Evolutionary conservation across 768 basidiomycete species (phyloP).

Genomic region (Chlorophyllum brunneum): DNA sequence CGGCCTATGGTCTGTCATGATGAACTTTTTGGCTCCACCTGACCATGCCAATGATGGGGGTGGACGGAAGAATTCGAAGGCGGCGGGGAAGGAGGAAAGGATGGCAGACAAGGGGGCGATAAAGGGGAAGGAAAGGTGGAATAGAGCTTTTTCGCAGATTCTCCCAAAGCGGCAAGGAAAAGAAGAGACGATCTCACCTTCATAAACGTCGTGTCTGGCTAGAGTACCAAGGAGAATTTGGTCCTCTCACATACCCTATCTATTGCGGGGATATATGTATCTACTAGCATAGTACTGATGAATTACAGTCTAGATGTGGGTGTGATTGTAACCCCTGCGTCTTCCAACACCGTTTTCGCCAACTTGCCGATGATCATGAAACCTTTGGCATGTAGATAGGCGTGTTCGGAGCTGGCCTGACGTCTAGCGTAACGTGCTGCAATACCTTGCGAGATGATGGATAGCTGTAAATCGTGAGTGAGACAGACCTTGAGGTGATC

Average conservation of each 20-base stretch:
- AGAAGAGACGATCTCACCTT: not conserved
- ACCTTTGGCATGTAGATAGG: slow-evolving; percentile 36
- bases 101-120: not conserved
- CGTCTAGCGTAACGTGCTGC: slow-evolving; percentile 81
- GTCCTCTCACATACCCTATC: not conserved
- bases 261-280: not conserved
- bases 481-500: not conserved
- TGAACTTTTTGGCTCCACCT: slow-evolving; percentile 60
- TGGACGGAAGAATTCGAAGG: slow-evolving; percentile 6
- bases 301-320: slow-evolving; percentile 29
- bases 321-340: slow-evolving; percentile 37
- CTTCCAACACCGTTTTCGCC: slow-evolving; percentile 57
- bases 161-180: not conserved
- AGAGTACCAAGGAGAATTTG: not conserved
- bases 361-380: slow-evolving; percentile 65
- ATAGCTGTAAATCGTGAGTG: slow-evolving; percentile 33
- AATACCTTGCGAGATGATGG: slow-evolving; percentile 87
- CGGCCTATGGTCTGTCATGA: slow-evolving; percentile 64
- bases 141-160: not conserved
- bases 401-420: slow-evolving; percentile 86
- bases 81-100: slow-evolving; percentile 3
- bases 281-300: not conserved
- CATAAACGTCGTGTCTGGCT: not conserved
- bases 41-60: slow-evolving; percentile 33
- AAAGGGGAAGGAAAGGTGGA: not conserved